phyloP scores from a whole-genome alignment of 2,329 filamentous ascomycete genomes.

The Podosphaera aphanis region DNA sequence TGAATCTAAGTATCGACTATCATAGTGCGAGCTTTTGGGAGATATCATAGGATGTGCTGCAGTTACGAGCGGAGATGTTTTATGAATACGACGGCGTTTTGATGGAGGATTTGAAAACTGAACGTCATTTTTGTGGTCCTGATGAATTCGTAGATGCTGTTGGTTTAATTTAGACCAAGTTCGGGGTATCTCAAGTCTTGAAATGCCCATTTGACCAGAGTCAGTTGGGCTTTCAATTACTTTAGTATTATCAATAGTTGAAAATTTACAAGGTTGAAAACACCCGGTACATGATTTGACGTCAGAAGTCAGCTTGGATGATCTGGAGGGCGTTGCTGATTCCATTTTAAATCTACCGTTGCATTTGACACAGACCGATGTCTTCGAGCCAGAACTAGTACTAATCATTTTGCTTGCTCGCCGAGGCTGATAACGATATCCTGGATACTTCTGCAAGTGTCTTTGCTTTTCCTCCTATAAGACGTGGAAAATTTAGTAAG shows the following conservation, averaged over 20 bases:
- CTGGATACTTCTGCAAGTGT: constrained; percentile 74
- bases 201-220: background rate
- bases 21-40: background rate
- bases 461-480: constrained; percentile 61
- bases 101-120: background rate
- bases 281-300: background rate
- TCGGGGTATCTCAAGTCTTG: background rate
- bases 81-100: background rate
- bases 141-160: background rate
- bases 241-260: background rate
- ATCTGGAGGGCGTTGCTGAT: constrained; percentile 14
- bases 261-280: background rate
- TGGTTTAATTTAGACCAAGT: background rate
- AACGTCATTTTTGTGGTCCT: background rate
- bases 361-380: constrained; percentile 40
- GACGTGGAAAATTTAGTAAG: constrained; percentile 1
- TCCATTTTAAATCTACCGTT: constrained; percentile 26
- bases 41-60: background rate
- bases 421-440: constrained; percentile 73
- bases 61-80: background rate
- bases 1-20: background rate
- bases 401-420: constrained; percentile 13
- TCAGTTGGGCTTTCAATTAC: background rate
- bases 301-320: constrained; percentile 10
- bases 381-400: constrained; percentile 20